These are phyloP conservation scores for Colletotrichum cordylinicola DNA, from an alignment of 2,329 filamentous ascomycete species.

Conservation along the genomic window DNA sequence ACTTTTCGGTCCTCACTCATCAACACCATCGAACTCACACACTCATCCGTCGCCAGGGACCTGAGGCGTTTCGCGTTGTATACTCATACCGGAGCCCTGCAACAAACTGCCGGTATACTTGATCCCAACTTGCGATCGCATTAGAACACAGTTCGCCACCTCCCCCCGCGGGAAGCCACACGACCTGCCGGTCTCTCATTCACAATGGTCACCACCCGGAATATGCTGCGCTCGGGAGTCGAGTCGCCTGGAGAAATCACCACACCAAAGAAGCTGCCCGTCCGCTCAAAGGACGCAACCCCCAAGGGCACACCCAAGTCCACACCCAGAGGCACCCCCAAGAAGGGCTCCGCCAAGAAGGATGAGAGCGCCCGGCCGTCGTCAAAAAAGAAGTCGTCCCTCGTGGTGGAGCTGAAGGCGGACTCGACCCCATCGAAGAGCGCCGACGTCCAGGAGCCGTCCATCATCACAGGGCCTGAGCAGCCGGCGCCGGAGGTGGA, in stretches of 20 bases:
- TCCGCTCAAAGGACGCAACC: conserved; percentile 37
- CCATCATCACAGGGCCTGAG: conserved; percentile 19
- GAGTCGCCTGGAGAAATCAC: neutral
- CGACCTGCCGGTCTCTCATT: neutral
- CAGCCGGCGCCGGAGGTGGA: conserved; percentile 21
- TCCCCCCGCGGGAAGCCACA: neutral
- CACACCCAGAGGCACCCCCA: neutral
- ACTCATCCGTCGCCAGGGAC: neutral
- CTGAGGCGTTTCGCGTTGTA: neutral
- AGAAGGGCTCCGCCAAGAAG: conserved; percentile 1
- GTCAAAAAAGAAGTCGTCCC: conserved; percentile 7
- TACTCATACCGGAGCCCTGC: neutral
- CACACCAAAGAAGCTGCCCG: conserved; percentile 33
- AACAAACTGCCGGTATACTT: neutral
- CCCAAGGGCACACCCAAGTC: neutral
- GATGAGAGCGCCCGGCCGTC: conserved; percentile 4
- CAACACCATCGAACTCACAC: neutral
- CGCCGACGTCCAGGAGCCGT: neutral
- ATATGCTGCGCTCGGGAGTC: conserved; percentile 18
- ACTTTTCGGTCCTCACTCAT: neutral
- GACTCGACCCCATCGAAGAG: neutral
- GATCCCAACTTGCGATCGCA: neutral
- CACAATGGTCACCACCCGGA: conserved; percentile 24
- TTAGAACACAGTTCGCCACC: neutral
- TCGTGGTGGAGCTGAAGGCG: conserved; percentile 12